Percentiles rank a stretch among this genome's conserved stretches.
phyloP scores from a whole-genome alignment of 1,284 basidiomycete species.

The Trametes hirsuta region DNA sequence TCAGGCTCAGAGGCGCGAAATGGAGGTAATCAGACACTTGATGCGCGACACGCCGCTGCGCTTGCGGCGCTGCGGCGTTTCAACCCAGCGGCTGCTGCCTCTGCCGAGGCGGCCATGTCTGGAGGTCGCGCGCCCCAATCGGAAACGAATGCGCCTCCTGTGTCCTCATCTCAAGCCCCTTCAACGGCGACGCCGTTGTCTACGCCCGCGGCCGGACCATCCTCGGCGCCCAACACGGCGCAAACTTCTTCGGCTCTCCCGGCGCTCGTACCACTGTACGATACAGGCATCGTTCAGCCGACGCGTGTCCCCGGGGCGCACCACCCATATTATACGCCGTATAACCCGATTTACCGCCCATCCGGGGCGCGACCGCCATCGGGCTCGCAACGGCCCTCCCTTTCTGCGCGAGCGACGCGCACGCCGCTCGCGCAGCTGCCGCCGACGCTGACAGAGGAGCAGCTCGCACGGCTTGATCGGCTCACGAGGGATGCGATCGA shows the following conservation, averaged over 20 bases:
- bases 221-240: too few species aligned
- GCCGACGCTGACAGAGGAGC: conserved; percentile 57
- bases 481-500: conserved; percentile 81
- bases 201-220: background rate
- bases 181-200: background rate
- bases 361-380: background rate
- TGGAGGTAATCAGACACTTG: background rate
- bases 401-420: conserved; percentile 1
- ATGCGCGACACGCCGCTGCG: conserved; percentile 17
- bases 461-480: conserved; percentile 60
- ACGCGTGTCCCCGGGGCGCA: background rate
- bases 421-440: conserved; percentile 44
- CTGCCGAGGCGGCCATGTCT: background rate
- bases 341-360: background rate
- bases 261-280: conserved; percentile 47
- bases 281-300: conserved; percentile 26
- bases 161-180: background rate
- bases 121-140: background rate
- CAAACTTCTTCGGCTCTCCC: conserved; percentile 36
- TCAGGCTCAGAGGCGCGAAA: background rate
- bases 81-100: background rate
- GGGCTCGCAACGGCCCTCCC: background rate
- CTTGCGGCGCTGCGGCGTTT: conserved; percentile 18
- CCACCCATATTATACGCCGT: conserved; percentile 4
- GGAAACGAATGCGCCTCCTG: background rate